Conservation (phyloP, 1,284 basidiomycete genomes). For the Bjerkandera adusta region DNA sequence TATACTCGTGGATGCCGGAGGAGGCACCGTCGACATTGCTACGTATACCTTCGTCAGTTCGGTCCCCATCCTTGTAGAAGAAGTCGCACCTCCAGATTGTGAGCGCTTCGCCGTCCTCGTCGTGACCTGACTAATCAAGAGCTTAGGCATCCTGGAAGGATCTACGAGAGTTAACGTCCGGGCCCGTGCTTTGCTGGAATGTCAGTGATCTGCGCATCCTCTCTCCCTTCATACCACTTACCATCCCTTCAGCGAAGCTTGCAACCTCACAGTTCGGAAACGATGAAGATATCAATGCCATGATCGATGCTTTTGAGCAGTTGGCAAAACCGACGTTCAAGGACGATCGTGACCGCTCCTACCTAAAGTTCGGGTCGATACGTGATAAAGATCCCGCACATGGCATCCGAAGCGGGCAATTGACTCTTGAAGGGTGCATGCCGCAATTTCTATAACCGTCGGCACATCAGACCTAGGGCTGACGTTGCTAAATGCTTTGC, state of each 20-base stretch:
- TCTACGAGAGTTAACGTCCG: constrained; percentile 26
- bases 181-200: constrained; percentile 30
- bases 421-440: constrained; percentile 36
- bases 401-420: constrained; percentile 39
- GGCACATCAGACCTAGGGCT: no score
- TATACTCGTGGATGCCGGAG: constrained; percentile 57
- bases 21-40: constrained; percentile 56
- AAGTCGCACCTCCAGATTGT: constrained; percentile 41
- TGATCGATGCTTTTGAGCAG: constrained; percentile 38
- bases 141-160: constrained; percentile 25
- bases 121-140: no score
- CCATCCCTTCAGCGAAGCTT: constrained; percentile 34
- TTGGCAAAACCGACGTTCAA: constrained; percentile 41
- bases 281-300: constrained; percentile 33
- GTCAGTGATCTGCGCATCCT: constrained; percentile 25
- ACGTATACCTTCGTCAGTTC: constrained; percentile 37
- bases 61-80: constrained; percentile 30
- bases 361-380: constrained; percentile 41
- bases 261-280: constrained; percentile 33
- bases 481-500: constrained; percentile 44
- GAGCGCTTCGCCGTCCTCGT: no score
- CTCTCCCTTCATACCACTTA: constrained; percentile 20
- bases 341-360: constrained; percentile 32
- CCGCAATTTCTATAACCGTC: neutral
- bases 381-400: constrained; percentile 33